phyloP scores from a whole-genome alignment of 164 flowering plant species.

The Dillenia suffruticosa region DNA sequence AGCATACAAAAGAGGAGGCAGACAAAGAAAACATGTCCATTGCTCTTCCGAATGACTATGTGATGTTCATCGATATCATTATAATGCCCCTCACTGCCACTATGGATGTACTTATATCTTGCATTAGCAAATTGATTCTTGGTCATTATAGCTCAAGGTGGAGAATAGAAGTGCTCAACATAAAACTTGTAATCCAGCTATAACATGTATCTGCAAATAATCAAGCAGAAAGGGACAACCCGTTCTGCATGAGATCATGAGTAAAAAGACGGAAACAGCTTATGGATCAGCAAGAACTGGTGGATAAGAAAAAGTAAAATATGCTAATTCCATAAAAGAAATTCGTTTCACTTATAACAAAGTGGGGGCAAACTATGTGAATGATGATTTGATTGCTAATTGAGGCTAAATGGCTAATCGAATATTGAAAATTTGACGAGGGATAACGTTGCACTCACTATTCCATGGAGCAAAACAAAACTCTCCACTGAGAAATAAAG shows the following conservation, averaged over 20 bases:
- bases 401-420: no score
- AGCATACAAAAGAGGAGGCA: constrained; percentile 20
- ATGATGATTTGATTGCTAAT: no score
- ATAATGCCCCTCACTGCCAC: constrained; percentile 21
- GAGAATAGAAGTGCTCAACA: constrained; percentile 1
- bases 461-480: background rate
- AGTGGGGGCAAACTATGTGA: no score
- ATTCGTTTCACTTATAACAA: no score
- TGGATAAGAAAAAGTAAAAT: no score
- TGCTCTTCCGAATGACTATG: constrained; percentile 29
- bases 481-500: background rate
- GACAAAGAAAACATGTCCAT: constrained; percentile 14
- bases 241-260: no score
- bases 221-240: no score
- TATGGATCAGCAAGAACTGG: background rate
- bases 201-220: constrained; percentile 3
- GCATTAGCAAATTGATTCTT: constrained; percentile 6
- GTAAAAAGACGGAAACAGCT: background rate
- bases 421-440: background rate
- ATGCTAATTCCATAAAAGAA: no score
- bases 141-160: constrained; percentile 17
- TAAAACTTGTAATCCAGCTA: background rate
- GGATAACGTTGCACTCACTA: background rate
- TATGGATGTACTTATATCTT: constrained; percentile 39
- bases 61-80: constrained; percentile 48